Evolutionary conservation across 1,139 yeast species (phyloP).

Genomic region (Saccharomyces hybrid): DNA sequence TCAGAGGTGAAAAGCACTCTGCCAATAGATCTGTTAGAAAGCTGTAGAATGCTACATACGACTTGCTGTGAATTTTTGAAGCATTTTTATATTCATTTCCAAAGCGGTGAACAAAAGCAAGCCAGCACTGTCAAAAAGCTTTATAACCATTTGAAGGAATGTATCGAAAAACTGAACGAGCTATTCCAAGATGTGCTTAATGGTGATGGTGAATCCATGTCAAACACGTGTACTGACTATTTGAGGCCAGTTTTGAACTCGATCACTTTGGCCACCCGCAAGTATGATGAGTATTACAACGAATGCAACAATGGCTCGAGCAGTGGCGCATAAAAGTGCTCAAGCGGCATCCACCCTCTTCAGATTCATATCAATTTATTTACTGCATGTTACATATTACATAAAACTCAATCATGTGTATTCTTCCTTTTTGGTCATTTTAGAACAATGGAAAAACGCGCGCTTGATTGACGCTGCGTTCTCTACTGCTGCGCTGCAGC

Average conservation of each 20-base stretch:
- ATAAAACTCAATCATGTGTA: neutral
- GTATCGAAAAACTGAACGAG: constrained; percentile 24
- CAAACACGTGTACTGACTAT: constrained; percentile 21
- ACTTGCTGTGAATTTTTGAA: constrained; percentile 63
- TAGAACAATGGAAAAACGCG: neutral
- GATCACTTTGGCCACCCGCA: constrained; percentile 23
- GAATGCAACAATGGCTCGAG: neutral
- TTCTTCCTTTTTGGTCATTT: neutral
- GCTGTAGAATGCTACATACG: constrained; percentile 47
- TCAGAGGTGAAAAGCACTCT: constrained; percentile 25
- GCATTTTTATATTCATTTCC: constrained; percentile 63
- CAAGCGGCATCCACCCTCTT: neutral
- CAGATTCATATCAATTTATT: neutral
- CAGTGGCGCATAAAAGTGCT: neutral
- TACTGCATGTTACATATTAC: constrained; percentile 1
- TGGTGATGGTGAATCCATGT: constrained; percentile 27
- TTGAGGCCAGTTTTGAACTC: constrained; percentile 24
- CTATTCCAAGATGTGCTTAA: constrained; percentile 24
- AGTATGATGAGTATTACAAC: constrained; percentile 17
- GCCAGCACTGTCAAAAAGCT: constrained; percentile 41
- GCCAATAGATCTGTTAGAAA: constrained; percentile 34
- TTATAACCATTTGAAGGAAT: constrained; percentile 42
- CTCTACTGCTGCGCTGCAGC: neutral
- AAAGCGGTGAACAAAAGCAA: constrained; percentile 48
- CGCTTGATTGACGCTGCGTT: neutral